These are phyloP conservation scores for Pythium chondricola DNA, from an alignment of 352 stramenopile species.

Conservation along the genomic window DNA sequence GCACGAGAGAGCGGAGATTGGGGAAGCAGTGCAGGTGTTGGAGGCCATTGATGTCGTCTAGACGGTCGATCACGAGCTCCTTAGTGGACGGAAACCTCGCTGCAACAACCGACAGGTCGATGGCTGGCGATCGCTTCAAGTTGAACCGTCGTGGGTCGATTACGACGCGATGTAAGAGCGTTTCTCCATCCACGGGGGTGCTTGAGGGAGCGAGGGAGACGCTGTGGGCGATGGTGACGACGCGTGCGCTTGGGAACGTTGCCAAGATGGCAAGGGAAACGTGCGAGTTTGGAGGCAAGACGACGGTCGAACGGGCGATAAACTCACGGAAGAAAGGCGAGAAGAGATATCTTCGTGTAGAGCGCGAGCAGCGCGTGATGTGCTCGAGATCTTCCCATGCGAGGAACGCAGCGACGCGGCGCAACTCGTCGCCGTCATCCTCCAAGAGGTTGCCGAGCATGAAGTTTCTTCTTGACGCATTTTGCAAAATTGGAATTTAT, in stretches of 20 bases:
- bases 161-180: background rate
- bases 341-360: too few species aligned
- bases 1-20: too few species aligned
- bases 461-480: too few species aligned
- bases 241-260: background rate
- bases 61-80: too few species aligned
- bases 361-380: background rate
- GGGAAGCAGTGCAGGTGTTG: too few species aligned
- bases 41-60: too few species aligned
- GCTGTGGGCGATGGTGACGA: background rate
- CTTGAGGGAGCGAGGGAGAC: too few species aligned
- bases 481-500: background rate
- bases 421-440: background rate
- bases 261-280: background rate
- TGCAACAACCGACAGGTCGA: conserved; percentile 3
- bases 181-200: too few species aligned
- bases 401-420: background rate
- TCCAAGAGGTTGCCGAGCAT: too few species aligned
- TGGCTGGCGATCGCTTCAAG: background rate
- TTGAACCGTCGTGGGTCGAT: conserved; percentile 2
- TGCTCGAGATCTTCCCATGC: conserved; percentile 3
- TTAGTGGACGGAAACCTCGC: too few species aligned
- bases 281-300: background rate
- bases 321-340: conserved; percentile 2
- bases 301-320: background rate